Percentiles rank a stretch among this genome's conserved stretches.
Evolutionary conservation across 2,329 filamentous ascomycete species (phyloP).

Genomic region (Colletotrichum endophyticum): DNA sequence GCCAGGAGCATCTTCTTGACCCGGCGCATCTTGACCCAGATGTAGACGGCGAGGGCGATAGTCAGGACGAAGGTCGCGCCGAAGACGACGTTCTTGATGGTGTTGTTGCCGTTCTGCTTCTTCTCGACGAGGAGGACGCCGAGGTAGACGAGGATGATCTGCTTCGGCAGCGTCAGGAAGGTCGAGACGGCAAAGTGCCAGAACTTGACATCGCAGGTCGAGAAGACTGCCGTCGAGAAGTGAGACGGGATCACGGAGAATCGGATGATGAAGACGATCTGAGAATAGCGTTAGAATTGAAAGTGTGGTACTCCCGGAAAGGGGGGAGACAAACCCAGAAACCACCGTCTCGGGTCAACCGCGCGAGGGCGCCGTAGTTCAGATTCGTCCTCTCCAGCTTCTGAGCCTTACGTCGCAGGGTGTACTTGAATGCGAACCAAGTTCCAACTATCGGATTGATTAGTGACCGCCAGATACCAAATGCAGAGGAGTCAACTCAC

Average conservation of each 20-base stretch:
- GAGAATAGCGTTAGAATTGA: background rate
- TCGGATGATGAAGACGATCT: conserved; percentile 43
- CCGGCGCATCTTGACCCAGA: conserved; percentile 39
- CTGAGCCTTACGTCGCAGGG: conserved; percentile 36
- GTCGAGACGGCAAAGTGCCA: conserved; percentile 44
- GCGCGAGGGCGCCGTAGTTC: conserved; percentile 42
- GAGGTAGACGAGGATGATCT: conserved; percentile 45
- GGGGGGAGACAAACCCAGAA: conserved; percentile 31
- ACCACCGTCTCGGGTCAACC: conserved; percentile 43
- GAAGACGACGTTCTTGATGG: conserved; percentile 37
- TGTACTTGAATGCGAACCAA: conserved; percentile 45
- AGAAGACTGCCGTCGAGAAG: conserved; percentile 47
- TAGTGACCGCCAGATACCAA: background rate
- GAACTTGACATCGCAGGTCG: conserved; percentile 45
- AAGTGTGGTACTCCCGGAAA: accelerated
- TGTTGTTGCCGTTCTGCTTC: conserved; percentile 28
- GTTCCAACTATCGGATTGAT: conserved; percentile 30
- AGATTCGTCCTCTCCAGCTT: conserved; percentile 45
- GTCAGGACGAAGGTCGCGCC: conserved; percentile 37
- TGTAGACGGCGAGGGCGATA: conserved; percentile 37
- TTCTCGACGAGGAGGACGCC: conserved; percentile 38
- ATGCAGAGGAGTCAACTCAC: background rate
- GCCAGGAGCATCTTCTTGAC: conserved; percentile 37
- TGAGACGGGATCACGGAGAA: conserved; percentile 45
- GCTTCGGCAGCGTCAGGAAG: conserved; percentile 44